phyloP scores from a whole-genome alignment of 176 grass and related monocot species.

The Zoysia pacifica region DNA sequence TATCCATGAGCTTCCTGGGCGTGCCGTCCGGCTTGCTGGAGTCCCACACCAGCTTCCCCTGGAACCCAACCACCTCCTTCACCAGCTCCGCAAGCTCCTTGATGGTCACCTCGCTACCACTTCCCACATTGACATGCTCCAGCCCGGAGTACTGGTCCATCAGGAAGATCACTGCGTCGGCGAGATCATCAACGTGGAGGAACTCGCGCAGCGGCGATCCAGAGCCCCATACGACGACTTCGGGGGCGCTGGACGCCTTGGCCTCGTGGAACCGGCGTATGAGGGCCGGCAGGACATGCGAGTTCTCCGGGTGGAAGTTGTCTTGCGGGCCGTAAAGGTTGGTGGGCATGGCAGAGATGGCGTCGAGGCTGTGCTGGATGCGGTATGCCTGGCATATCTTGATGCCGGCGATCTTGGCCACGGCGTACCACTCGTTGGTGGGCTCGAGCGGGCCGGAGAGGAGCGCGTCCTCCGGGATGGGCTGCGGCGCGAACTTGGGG shows the following conservation, averaged over 20 bases:
- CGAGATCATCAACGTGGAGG: conserved; percentile 72
- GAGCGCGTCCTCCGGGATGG: conserved; percentile 67
- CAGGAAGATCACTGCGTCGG: conserved; percentile 67
- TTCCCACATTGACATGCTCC: conserved; percentile 78
- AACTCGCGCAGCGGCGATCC: conserved; percentile 74
- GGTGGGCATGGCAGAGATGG: conserved; percentile 80
- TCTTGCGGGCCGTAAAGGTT: conserved; percentile 80
- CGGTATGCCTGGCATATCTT: conserved; percentile 89
- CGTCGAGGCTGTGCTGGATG: conserved; percentile 76
- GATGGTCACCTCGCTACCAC: conserved; percentile 71
- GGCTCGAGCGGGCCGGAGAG: conserved; percentile 79
- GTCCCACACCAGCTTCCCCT: conserved; percentile 72
- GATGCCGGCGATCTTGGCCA: conserved; percentile 85
- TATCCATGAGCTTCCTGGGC: conserved; percentile 87
- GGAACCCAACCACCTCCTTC: conserved; percentile 67
- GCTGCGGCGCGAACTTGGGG: conserved; percentile 79
- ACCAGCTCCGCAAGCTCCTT: conserved; percentile 75
- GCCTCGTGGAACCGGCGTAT: conserved; percentile 78
- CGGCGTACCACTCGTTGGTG: conserved; percentile 88
- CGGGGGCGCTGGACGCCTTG: conserved; percentile 38
- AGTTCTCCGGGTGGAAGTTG: conserved; percentile 76
- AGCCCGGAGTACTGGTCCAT: conserved; percentile 67
- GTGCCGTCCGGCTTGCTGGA: conserved; percentile 68
- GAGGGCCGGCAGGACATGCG: conserved; percentile 62
- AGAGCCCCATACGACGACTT: conserved; percentile 75